These are phyloP conservation scores for Mucor ambiguus DNA, from an alignment of 371 early-diverging fungal species.

Conservation along the genomic window DNA sequence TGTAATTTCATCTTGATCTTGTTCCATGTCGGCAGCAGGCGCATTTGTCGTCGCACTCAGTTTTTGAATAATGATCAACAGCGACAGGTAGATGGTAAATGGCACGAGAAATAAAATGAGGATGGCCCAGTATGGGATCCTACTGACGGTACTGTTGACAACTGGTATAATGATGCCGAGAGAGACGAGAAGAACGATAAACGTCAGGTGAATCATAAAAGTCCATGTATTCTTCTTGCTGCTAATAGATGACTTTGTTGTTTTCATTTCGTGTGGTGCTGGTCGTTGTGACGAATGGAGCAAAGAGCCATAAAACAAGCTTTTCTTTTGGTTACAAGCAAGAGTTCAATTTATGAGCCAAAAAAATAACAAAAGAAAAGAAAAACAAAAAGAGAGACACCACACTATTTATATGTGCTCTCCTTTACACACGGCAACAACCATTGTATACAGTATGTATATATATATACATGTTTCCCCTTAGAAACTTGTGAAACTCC, in stretches of 20 bases:
- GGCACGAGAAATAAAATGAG: not conserved
- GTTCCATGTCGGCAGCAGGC: slow-evolving; percentile 6
- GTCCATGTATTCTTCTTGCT: not conserved
- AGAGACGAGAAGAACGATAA: not conserved
- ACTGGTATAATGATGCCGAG: slow-evolving; percentile 2
- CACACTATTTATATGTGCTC: not conserved
- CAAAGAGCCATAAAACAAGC: no score
- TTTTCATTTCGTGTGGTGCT: not conserved
- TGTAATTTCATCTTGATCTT: slow-evolving; percentile 11
- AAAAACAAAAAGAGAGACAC: not conserved
- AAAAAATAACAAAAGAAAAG: not conserved
- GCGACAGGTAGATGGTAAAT: not conserved
- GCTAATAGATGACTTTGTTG: not conserved
- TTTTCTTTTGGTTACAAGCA: not conserved
- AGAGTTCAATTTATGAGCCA: not conserved
- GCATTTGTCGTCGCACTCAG: not conserved
- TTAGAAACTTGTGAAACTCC: not conserved
- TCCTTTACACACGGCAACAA: not conserved
- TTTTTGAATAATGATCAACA: not conserved
- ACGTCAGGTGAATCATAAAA: not conserved
- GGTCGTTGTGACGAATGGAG: no score
- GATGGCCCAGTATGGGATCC: slow-evolving; percentile 15
- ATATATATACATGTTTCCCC: not conserved
- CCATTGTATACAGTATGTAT: not conserved
- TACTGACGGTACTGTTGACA: not conserved